Percentiles rank a stretch among this genome's conserved stretches.
These are phyloP conservation scores for Lactarius indigo DNA, from an alignment of 768 basidiomycete species.

Conservation along the genomic window DNA sequence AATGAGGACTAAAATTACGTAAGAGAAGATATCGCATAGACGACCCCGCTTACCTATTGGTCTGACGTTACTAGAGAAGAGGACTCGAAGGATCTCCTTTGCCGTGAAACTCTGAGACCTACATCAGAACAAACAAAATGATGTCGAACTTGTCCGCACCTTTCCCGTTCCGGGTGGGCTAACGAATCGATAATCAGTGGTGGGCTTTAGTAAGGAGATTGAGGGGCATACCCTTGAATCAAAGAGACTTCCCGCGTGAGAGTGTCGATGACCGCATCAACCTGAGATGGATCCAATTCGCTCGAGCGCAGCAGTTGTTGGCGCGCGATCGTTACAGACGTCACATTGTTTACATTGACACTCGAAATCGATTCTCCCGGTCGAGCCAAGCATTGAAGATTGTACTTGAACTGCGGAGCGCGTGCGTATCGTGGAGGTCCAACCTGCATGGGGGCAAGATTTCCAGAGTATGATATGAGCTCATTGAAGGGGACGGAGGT, in stretches of 20 bases:
- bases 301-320: constrained; percentile 45
- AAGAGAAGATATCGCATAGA: not conserved
- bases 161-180: constrained; percentile 82
- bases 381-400: constrained; percentile 47
- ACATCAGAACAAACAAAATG: not conserved
- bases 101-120: constrained; percentile 56
- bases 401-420: constrained; percentile 51
- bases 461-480: constrained; percentile 5
- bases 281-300: constrained; percentile 66
- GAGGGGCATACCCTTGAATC: constrained; percentile 62
- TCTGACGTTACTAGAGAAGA: constrained; percentile 49
- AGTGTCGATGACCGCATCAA: constrained; percentile 60
- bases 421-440: constrained; percentile 12
- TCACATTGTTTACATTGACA: constrained; percentile 39
- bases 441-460: constrained; percentile 5
- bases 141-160: constrained; percentile 35
- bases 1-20: constrained; percentile 37
- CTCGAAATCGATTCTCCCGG: constrained; percentile 35
- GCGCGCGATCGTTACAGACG: constrained; percentile 48
- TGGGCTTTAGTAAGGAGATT: not conserved
- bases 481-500: constrained; percentile 21
- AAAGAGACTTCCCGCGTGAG: constrained; percentile 58
- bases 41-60: constrained; percentile 41
- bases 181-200: not conserved
- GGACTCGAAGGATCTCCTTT: constrained; percentile 62